phyloP scores from a whole-genome alignment of 352 stramenopile species.

The Aphanomyces astaci region DNA sequence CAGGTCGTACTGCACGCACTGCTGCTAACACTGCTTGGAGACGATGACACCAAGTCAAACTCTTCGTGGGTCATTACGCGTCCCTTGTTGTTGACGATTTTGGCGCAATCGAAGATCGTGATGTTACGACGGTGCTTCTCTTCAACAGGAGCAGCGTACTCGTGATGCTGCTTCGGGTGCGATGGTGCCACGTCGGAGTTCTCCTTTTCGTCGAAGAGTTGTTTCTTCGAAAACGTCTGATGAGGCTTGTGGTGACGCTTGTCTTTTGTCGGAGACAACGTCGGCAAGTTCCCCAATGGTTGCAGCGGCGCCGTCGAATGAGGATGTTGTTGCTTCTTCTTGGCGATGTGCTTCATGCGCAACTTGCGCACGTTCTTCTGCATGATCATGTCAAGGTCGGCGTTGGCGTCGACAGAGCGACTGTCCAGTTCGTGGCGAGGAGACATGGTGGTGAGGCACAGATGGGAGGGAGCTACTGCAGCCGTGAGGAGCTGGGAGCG shows the following conservation, averaged over 20 bases:
- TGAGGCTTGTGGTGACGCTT: background rate
- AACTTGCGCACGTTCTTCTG: constrained; percentile 23
- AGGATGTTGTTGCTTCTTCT: constrained; percentile 14
- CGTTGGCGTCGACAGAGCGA: constrained; percentile 1
- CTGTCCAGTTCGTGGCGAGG: constrained; percentile 14
- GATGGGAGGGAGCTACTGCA: background rate
- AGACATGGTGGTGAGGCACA: background rate
- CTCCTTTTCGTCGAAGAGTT: constrained; percentile 5
- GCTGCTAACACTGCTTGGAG: constrained; percentile 51
- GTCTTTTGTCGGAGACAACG: background rate
- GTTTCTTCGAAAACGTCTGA: constrained; percentile 10
- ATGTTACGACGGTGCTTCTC: constrained; percentile 30
- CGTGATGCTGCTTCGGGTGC: background rate
- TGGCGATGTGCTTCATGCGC: constrained; percentile 20
- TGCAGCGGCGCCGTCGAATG: background rate
- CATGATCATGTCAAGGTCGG: constrained; percentile 20
- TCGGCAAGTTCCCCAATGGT: background rate
- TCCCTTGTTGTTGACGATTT: constrained; percentile 68
- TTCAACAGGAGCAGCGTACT: background rate
- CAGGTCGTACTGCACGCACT: constrained; percentile 38
- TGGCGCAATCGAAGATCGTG: constrained; percentile 73
- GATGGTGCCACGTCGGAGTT: background rate
- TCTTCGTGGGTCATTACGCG: constrained; percentile 62
- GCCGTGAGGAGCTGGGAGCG: background rate
- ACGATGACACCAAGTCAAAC: constrained; percentile 46